phyloP scores from a whole-genome alignment of 164 flowering plant species.

The Vitis riparia region DNA sequence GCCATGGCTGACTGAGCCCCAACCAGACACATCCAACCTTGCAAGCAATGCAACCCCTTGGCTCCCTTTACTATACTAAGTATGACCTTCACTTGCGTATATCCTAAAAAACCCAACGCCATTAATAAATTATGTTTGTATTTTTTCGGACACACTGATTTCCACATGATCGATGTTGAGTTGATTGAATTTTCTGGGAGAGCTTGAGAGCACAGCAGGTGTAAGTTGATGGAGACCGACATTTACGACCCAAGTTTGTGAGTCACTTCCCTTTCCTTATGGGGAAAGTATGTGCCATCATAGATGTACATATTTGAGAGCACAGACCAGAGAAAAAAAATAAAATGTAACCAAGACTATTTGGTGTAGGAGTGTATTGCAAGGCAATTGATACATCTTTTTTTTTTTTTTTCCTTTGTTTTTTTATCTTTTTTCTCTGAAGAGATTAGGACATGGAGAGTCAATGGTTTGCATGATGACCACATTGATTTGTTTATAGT shows the following conservation, averaged over 20 bases:
- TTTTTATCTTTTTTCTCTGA: too few relatives aligned
- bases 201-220: not conserved
- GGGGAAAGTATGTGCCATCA: constrained; percentile 7
- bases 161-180: not conserved
- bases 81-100: too few relatives aligned
- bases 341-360: not conserved
- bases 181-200: not conserved
- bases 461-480: not conserved
- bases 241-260: not conserved
- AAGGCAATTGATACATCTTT: not conserved
- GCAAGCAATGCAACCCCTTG: constrained; percentile 22
- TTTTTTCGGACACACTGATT: too few relatives aligned
- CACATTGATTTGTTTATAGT: too few relatives aligned
- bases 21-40: constrained; percentile 16
- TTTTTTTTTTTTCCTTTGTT: too few relatives aligned
- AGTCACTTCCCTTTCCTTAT: constrained; percentile 11
- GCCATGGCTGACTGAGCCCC: constrained; percentile 5
- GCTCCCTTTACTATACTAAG: not conserved
- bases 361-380: not conserved
- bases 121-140: too few relatives aligned
- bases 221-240: constrained; percentile 2
- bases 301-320: too few relatives aligned
- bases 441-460: not conserved
- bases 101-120: too few relatives aligned
- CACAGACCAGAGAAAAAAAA: too few relatives aligned